Evolutionary conservation across 345 rosid genomes (phyloP), one percentile per base, ranked within the genome.

Genomic region (Eucalyptus tenuipes): DNA sequence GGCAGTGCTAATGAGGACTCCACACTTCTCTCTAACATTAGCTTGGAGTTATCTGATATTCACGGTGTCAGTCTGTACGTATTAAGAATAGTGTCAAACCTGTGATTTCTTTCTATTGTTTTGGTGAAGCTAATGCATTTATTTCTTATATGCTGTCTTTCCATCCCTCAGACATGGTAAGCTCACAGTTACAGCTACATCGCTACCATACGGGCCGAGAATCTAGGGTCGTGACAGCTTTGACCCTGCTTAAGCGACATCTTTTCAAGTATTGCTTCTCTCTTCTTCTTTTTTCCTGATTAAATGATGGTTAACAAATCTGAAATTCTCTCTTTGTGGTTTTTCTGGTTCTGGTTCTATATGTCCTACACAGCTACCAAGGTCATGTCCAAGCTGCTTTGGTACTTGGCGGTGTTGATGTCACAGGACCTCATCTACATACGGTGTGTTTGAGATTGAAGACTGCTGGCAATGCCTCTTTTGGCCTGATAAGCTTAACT

Each of bases 391-490:
- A 59, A 45, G 91, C 89, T 88, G 91, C 89, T 88, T 86, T 90
- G 75, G 89, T 90, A 18, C 89, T 90, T 25, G 89, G 91, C 20
- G 91, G 89, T n/a, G 91, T 90, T 55, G 91, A 90, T 86, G 44
- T 88, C 84, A 90, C 91, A 7, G 89, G 91, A 88, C 88, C 91
- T 52, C 91, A 90, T 88, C 86, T 90, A 55, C 89, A 90, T 86
- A 90, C 88, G 4, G 91, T 88, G 89, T 13, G 89, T 49, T 75
- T 50, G 49, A 64, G 86, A 20, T 86, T 50, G 20, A n/a, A n/a
- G 33, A 82, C 48, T 37, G 27, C n/a, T 49, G 49, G 82, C 52
- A 22, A 40, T 42, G 89, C 86, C 44, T 80, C 61, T 40, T 87
- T 31, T 17, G 47, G 68, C 79, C 57, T 87, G 55, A 42, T 53